Evolutionary conservation across 2,329 filamentous ascomycete genomes (phyloP), one percentile per base, ranked within the genome.

Genomic region (Cladorrhinum sp.): DNA sequence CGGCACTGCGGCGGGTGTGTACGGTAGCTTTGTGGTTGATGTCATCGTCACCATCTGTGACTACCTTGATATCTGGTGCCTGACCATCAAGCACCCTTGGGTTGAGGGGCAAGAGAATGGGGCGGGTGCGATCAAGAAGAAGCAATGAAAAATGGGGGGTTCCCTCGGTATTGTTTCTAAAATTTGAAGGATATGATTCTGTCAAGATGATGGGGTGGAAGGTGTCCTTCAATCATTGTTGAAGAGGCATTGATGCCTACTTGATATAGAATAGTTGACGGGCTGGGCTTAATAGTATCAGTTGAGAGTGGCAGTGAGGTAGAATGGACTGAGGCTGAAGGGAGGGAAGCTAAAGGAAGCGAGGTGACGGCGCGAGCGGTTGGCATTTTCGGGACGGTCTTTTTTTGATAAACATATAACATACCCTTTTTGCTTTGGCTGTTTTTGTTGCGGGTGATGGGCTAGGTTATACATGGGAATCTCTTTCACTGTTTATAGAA

Each of bases 11-110:
- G 74, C 96, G 52, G 95, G 95, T 32, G 87, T 98, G n/a, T 97
- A 99, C 77, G 93, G 92, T 62, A 96, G 92, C 74, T 99, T 99
- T 74, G 92, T 98, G 59, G 90, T 96, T 29, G 95, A 98, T 73
- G 93, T 98, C 59, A 97, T 99, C 67, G 92, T 95, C 62, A 96
- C 92, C 27, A 98, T 99, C 68, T 99, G 95, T 77, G 95, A 99
- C 74, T 96, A 96, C 74, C 82, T 98, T 63, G 95, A 99, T 73
- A 99, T 99, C 67, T 98, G 92, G 92, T 99, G 95, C 73, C 80
- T 99, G 73, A 96, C 91, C 1, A 99, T 99, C 78, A 99, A 99
- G 83, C 88, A 98, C 69, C 85, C 85, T 22, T 81, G 82, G 65
- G 77, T 80, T 23, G 81, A 84, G 68, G 75, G 67, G 62, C 58